Conservation (phyloP, 768 basidiomycete species). For the Epithele typhae region DNA sequence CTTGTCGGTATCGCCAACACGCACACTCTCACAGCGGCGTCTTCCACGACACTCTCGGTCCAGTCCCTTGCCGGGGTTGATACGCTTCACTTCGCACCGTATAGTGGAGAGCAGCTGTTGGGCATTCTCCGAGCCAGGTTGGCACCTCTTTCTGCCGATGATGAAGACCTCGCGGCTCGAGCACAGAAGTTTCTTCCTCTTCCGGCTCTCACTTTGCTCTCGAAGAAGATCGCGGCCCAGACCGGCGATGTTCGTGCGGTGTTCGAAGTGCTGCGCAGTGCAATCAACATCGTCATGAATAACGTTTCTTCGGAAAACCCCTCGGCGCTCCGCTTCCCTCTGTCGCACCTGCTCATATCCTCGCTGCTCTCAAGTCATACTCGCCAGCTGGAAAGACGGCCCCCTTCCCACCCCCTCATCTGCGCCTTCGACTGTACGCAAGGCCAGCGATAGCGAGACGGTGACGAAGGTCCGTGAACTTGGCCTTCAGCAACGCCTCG, state of each 20-base stretch:
- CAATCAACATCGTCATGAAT: slow-evolving; percentile 61
- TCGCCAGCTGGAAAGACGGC: slow-evolving; percentile 28
- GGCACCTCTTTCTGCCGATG: slow-evolving; percentile 39
- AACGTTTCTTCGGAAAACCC: slow-evolving; percentile 16
- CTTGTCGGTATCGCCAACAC: slow-evolving; percentile 87
- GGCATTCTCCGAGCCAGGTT: slow-evolving; percentile 66
- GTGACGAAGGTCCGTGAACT: slow-evolving; percentile 62
- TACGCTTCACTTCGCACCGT: slow-evolving; percentile 80
- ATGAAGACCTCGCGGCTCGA: slow-evolving; percentile 4
- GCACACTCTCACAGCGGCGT: slow-evolving; percentile 70
- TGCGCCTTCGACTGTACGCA: slow-evolving; percentile 7
- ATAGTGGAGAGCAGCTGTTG: slow-evolving; percentile 66
- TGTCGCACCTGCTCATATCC: slow-evolving; percentile 64
- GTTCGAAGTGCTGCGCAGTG: slow-evolving; percentile 75
- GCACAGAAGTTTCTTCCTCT: slow-evolving; percentile 56
- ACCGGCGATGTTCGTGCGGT: slow-evolving; percentile 82
- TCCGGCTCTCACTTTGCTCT: slow-evolving; percentile 62
- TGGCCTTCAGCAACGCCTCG: slow-evolving; percentile 71
- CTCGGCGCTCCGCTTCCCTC: slow-evolving; percentile 28
- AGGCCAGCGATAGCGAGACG: slow-evolving; percentile 46
- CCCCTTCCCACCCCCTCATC: slow-evolving; percentile 34
- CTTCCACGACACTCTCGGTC: slow-evolving; percentile 32
- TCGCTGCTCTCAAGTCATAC: slow-evolving; percentile 73
- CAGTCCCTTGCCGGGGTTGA: slow-evolving; percentile 32
- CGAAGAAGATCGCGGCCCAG: slow-evolving; percentile 75